Evolutionary conservation across 169 alveolate species (phyloP), one percentile per base, ranked within the genome.

Genomic region (Plasmodium chabaudi): DNA sequence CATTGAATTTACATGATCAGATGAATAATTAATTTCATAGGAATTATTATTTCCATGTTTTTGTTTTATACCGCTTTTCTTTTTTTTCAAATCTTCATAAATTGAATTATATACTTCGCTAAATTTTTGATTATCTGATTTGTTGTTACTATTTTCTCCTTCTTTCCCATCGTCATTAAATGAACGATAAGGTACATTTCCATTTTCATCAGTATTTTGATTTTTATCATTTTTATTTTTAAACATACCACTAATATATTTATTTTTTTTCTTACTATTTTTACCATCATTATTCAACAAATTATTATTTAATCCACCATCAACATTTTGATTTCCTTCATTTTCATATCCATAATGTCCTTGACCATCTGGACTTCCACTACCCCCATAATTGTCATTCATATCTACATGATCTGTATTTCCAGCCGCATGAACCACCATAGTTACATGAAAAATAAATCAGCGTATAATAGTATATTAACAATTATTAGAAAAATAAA

Each of bases 61-160:
- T 19, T 23, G 27, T 6, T 53, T 34, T 9, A 64, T 68, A 4
- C 23, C 49, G 1, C 39, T 67, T 67, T 79, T 79, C 47, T 79
- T 79, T 56, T 79, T 65, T 19, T 67, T 79, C 21, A 79, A 67
- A 64, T 79, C 56, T 65, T 79, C 89, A 65, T 79, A 79, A 17
- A 79, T 79, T 0, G 89, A 79, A 65, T 79, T 79, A 70, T 79
- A 79, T 17, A 79, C 89, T 67, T 79, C 89, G 6, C 89, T 79
- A 67, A 79, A 79, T 39, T 79, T 79, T 12, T 79, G 65, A n/a
- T 79, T 82, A 53, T 79, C 72, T 17, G 46, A 46, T 39, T 17
- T 53, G 12, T 65, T 79, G 61, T 79, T 79, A 5, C 23, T 59
- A n/a, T 23, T 79, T 2, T 79, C 51, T 71, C 51, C 89, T 57